phyloP scores from a whole-genome alignment of 2,329 filamentous ascomycete species.

The Alternaria atra region DNA sequence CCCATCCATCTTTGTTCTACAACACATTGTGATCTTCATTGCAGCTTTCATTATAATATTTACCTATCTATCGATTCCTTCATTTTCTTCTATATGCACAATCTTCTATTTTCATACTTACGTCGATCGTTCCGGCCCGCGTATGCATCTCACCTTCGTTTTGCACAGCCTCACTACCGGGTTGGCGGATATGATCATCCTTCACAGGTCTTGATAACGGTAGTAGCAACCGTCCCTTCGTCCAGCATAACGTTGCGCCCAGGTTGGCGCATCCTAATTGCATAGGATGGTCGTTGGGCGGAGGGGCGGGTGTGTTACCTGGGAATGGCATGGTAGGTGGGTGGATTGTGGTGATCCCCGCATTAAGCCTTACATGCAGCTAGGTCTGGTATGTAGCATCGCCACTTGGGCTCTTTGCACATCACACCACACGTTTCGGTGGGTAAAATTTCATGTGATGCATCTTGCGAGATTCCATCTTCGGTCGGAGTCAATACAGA shows the following conservation, averaged over 20 bases:
- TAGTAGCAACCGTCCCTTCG: not conserved
- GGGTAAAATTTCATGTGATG: not conserved
- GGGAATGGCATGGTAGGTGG: not conserved
- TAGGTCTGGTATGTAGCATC: not conserved
- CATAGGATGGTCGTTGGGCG: not conserved
- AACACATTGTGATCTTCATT: not conserved
- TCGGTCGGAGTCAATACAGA: not conserved
- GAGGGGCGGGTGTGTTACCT: constrained; percentile 1
- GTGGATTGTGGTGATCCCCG: not conserved
- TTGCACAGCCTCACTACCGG: constrained; percentile 12
- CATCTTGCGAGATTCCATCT: not conserved
- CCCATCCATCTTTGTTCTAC: not conserved
- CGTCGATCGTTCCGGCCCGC: constrained; percentile 11
- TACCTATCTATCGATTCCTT: not conserved
- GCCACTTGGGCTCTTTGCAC: not conserved
- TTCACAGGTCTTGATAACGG: not conserved
- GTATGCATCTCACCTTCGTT: constrained; percentile 9
- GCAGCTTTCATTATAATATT: not conserved
- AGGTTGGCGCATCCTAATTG: not conserved
- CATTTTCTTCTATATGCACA: constrained; percentile 1
- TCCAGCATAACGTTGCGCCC: not conserved
- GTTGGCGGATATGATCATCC: constrained; percentile 3
- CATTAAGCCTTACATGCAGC: not conserved
- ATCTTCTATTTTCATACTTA: constrained; percentile 9
- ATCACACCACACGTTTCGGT: not conserved